phyloP scores from a whole-genome alignment of 2,329 filamentous ascomycete genomes.

The Penicillium sp. region DNA sequence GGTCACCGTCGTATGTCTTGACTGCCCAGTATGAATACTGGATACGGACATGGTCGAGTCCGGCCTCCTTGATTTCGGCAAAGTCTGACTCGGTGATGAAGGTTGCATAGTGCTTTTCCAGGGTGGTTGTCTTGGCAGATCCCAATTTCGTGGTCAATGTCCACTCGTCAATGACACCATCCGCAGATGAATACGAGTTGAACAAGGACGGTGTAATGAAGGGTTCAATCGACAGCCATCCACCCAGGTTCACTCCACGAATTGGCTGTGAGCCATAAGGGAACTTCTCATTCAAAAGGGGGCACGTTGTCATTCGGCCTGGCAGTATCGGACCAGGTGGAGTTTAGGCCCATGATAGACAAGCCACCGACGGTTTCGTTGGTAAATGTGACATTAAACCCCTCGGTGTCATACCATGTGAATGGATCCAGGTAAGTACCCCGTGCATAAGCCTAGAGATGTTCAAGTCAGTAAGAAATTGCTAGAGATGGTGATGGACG shows the following conservation, averaged over 20 bases:
- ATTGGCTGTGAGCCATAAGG: constrained; percentile 77
- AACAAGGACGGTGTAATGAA: constrained; percentile 96
- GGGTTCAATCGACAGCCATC: constrained; percentile 90
- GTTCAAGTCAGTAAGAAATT: not conserved
- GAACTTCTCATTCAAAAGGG: constrained; percentile 70
- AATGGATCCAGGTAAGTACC: constrained; percentile 84
- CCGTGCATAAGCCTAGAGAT: constrained; percentile 54
- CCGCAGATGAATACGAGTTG: constrained; percentile 58
- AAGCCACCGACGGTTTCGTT: constrained; percentile 77
- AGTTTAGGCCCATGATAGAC: constrained; percentile 85
- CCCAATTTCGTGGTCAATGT: constrained; percentile 73
- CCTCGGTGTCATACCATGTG: constrained; percentile 82
- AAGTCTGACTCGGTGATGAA: constrained; percentile 87
- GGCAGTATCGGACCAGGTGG: constrained; percentile 79
- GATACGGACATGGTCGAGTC: constrained; percentile 95
- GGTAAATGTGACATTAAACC: constrained; percentile 95
- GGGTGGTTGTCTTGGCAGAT: constrained; percentile 58
- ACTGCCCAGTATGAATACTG: constrained; percentile 96
- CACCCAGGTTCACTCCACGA: constrained; percentile 86
- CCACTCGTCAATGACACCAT: constrained; percentile 80
- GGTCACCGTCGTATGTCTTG: constrained; percentile 76
- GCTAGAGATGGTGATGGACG: no score
- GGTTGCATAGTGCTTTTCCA: constrained; percentile 89
- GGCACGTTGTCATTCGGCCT: constrained; percentile 77
- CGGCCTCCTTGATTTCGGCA: constrained; percentile 76